These are phyloP conservation scores for Rusavskia elegans DNA, from an alignment of 495 filamentous ascomycete genomes.

Conservation along the genomic window DNA sequence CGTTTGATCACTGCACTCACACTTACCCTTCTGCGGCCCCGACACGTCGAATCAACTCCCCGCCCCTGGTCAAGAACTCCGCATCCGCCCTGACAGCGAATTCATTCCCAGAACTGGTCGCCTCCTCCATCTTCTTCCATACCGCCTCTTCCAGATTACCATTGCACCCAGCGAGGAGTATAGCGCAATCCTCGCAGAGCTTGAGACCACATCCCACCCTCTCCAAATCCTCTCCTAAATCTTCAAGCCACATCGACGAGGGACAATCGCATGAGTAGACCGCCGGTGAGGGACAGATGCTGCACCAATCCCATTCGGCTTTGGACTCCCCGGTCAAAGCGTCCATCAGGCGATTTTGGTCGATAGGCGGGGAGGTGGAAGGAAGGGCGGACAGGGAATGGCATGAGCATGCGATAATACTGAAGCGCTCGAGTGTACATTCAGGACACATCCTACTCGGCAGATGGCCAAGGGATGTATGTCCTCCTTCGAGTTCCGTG, in stretches of 20 bases:
- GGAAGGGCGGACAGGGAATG: constrained; percentile 15
- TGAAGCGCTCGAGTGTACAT: constrained; percentile 20
- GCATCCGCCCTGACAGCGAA: constrained; percentile 24
- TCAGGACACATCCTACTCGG: constrained; percentile 23
- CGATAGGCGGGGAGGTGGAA: constrained; percentile 12
- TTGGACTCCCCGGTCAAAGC: neutral
- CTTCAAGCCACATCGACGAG: constrained; percentile 9
- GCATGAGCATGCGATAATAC: constrained; percentile 17
- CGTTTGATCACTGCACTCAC: no score
- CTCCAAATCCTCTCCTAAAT: constrained; percentile 3
- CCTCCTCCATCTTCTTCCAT: constrained; percentile 7
- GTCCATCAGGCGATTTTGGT: constrained; percentile 14
- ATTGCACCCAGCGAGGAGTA: constrained; percentile 10
- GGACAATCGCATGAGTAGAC: no score
- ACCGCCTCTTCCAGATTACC: constrained; percentile 19
- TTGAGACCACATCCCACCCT: constrained; percentile 23
- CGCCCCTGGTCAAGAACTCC: constrained; percentile 13
- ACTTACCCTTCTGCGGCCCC: neutral
- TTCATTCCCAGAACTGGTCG: constrained; percentile 2
- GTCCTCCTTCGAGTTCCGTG: constrained; percentile 20
- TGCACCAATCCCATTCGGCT: constrained; percentile 20
- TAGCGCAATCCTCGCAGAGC: constrained; percentile 23
- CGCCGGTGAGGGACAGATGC: constrained; percentile 14
- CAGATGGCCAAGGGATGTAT: constrained; percentile 14
- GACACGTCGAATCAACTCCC: constrained; percentile 8